These are phyloP conservation scores for Lentinula raphanica DNA, from an alignment of 768 basidiomycete species.

Conservation along the genomic window DNA sequence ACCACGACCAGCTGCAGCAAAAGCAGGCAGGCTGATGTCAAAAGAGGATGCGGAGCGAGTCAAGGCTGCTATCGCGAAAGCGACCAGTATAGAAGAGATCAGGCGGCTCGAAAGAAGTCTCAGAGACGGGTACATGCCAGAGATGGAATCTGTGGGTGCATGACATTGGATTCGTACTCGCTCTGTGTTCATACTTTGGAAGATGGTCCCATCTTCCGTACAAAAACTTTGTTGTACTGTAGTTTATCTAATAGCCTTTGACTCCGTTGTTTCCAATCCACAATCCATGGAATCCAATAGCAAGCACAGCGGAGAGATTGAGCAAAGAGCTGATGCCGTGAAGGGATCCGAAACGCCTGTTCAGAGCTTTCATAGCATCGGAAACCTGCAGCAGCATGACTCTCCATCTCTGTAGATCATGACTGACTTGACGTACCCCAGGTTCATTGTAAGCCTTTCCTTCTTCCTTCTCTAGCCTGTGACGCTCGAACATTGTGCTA, in stretches of 20 bases:
- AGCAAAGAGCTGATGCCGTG: constrained; percentile 68
- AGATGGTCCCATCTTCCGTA: neutral
- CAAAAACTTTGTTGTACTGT: neutral
- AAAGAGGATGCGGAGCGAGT: constrained; percentile 88
- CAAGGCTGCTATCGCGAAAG: constrained; percentile 80
- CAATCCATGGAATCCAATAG: constrained; percentile 62
- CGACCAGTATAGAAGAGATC: constrained; percentile 89
- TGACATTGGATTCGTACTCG: constrained; percentile 30
- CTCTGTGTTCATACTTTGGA: constrained; percentile 14
- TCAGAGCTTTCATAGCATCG: constrained; percentile 61
- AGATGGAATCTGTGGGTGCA: constrained; percentile 73
- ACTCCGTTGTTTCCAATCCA: constrained; percentile 61
- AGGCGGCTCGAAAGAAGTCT: constrained; percentile 76
- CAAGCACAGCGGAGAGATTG: constrained; percentile 57
- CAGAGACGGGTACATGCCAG: constrained; percentile 79
- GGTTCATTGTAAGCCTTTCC: constrained; percentile 61
- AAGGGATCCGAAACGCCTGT: constrained; percentile 56
- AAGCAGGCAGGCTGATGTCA: constrained; percentile 84
- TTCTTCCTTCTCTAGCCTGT: constrained; percentile 70
- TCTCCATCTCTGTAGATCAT: neutral
- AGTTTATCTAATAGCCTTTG: constrained; percentile 17
- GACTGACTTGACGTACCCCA: constrained; percentile 43
- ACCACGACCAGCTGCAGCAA: constrained; percentile 60
- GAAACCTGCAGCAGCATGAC: constrained; percentile 44
- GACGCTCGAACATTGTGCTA: constrained; percentile 74